Percentiles rank a stretch among this genome's conserved stretches.
Evolutionary conservation across 495 filamentous ascomycete genomes (phyloP).

Genomic region (Corynascus novoguineensis): DNA sequence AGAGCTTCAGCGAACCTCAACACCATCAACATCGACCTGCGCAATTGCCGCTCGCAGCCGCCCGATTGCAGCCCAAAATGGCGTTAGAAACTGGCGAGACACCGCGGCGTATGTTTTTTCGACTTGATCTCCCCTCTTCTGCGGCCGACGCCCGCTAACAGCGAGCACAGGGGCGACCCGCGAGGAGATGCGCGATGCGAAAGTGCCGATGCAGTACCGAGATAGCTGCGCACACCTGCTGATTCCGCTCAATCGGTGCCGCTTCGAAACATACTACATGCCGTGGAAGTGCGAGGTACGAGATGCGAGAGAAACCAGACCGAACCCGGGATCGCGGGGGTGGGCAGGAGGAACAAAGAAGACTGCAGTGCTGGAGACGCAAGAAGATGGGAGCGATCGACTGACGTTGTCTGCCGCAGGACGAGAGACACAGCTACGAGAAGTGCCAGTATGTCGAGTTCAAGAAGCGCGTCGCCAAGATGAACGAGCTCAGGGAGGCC

Average conservation of each 20-base stretch:
- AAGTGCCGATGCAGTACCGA: slow-evolving; percentile 81
- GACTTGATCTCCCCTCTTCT: not conserved
- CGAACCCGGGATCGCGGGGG: not conserved
- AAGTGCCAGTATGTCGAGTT: slow-evolving; percentile 99
- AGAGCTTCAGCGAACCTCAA: slow-evolving; percentile 2
- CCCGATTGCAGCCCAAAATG: slow-evolving; percentile 34
- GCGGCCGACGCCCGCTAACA: slow-evolving; percentile 5
- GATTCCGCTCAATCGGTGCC: slow-evolving; percentile 93
- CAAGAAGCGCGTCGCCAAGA: slow-evolving; percentile 96
- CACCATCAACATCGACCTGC: slow-evolving; percentile 12
- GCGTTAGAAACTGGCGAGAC: slow-evolving; percentile 30
- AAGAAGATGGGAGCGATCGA: not conserved
- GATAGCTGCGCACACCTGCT: slow-evolving; percentile 91
- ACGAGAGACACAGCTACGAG: slow-evolving; percentile 94
- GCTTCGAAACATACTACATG: slow-evolving; percentile 83
- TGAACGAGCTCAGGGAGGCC: slow-evolving; percentile 86
- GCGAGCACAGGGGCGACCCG: slow-evolving; percentile 58
- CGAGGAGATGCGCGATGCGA: slow-evolving; percentile 87
- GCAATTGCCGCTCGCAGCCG: slow-evolving; percentile 26
- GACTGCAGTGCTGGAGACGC: not conserved
- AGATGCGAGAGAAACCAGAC: not conserved
- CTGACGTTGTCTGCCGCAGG: slow-evolving; percentile 42
- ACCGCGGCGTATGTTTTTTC: slow-evolving; percentile 30
- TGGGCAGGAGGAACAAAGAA: not conserved
- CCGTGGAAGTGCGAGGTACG: slow-evolving; percentile 97